These are phyloP conservation scores for Pythium myriotylum DNA, from an alignment of 352 stramenopile species.

Conservation along the genomic window DNA sequence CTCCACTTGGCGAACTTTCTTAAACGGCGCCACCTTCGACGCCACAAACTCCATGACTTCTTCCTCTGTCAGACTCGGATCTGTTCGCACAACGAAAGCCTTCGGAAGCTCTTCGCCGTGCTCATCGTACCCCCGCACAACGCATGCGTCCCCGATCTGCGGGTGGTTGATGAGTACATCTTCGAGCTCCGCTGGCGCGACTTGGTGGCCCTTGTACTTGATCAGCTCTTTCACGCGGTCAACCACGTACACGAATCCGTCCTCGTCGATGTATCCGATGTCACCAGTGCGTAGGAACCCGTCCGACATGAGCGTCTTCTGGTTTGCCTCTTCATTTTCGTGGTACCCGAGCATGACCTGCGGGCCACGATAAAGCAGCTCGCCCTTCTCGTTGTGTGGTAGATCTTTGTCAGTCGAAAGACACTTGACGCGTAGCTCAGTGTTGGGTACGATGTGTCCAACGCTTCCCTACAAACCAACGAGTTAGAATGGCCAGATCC, in stretches of 20 bases:
- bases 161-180: constrained; percentile 88
- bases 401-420: constrained; percentile 38
- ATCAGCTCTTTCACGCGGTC: constrained; percentile 95
- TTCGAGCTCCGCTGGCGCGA: constrained; percentile 93
- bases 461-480: constrained; percentile 21
- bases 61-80: constrained; percentile 37
- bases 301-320: constrained; percentile 66
- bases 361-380: constrained; percentile 65
- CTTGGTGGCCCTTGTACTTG: constrained; percentile 94
- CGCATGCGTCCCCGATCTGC: constrained; percentile 44
- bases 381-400: constrained; percentile 37
- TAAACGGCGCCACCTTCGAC: constrained; percentile 73
- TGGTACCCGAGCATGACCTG: constrained; percentile 68
- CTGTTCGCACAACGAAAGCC: constrained; percentile 92
- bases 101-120: constrained; percentile 89
- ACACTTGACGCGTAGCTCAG: constrained; percentile 41
- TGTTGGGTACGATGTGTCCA: constrained; percentile 40
- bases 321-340: constrained; percentile 83
- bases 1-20: constrained; percentile 76
- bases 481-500: no score
- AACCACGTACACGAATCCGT: constrained; percentile 92
- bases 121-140: constrained; percentile 46
- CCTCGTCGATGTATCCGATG: constrained; percentile 91
- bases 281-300: constrained; percentile 92
- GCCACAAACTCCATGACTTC: constrained; percentile 70